Percentiles rank a stretch among this genome's conserved stretches.
These are phyloP conservation scores for Aspergillus chevalieri DNA, from an alignment of 2,329 filamentous ascomycete genomes.

Conservation along the genomic window DNA sequence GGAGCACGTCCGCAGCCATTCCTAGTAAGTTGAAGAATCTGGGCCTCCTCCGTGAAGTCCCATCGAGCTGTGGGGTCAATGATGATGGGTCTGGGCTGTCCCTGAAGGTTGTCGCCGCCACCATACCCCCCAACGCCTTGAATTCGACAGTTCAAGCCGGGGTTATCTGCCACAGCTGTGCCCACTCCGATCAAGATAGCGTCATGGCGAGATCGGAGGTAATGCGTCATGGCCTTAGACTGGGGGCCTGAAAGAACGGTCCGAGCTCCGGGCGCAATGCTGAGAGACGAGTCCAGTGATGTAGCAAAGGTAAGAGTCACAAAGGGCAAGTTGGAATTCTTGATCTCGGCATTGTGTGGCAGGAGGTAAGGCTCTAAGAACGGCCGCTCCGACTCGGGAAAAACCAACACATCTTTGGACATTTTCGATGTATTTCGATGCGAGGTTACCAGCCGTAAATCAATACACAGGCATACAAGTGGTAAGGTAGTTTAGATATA, in stretches of 20 bases:
- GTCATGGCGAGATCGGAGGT: constrained; percentile 74
- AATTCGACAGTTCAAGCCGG: constrained; percentile 78
- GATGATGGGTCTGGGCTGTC: constrained; percentile 72
- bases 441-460: neutral
- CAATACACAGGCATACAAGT: neutral
- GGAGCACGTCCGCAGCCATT: constrained; percentile 63
- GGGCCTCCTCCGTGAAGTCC: constrained; percentile 54
- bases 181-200: constrained; percentile 81
- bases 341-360: constrained; percentile 11
- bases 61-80: constrained; percentile 71
- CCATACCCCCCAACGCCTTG: constrained; percentile 51
- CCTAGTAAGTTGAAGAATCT: constrained; percentile 58
- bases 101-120: constrained; percentile 40
- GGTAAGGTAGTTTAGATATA: neutral
- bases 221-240: constrained; percentile 91
- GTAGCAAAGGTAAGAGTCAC: constrained; percentile 82
- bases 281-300: constrained; percentile 72
- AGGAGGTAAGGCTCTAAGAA: constrained; percentile 46
- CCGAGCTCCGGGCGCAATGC: constrained; percentile 65
- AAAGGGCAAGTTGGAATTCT: constrained; percentile 34
- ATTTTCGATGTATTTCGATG: neutral
- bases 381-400: constrained; percentile 32
- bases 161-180: constrained; percentile 78
- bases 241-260: constrained; percentile 74
- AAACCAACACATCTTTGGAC: constrained; percentile 26